These are phyloP conservation scores for Rhododendron ferrugineum DNA, from an alignment of 148 eudicot genomes.

Conservation along the genomic window DNA sequence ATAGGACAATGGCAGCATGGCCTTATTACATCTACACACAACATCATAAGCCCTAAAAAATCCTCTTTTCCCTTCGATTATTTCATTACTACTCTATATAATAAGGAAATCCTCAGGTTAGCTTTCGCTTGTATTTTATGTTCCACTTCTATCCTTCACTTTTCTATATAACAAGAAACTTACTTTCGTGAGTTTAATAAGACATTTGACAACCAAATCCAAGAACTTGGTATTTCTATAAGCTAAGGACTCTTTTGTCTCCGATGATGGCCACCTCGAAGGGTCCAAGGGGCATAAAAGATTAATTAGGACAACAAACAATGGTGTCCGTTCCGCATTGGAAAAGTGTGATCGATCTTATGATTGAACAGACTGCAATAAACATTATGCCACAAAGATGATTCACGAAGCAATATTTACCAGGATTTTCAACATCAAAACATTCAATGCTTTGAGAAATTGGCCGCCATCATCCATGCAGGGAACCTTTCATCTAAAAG, in stretches of 20 bases:
- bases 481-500: constrained; percentile 93
- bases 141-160: too few species aligned
- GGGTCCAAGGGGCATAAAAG: constrained; percentile 76
- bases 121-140: too few species aligned
- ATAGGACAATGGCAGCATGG: too few species aligned
- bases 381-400: not conserved
- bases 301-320: constrained; percentile 81
- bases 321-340: constrained; percentile 59
- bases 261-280: constrained; percentile 87
- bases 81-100: too few species aligned
- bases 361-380: not conserved
- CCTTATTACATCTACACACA: too few species aligned
- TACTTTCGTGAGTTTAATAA: constrained; percentile 93
- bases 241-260: constrained; percentile 61
- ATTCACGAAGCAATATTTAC: too few species aligned
- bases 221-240: constrained; percentile 83
- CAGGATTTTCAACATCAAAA: too few species aligned
- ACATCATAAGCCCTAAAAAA: too few species aligned
- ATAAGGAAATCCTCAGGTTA: too few species aligned
- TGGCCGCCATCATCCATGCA: constrained; percentile 95
- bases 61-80: too few species aligned
- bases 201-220: constrained; percentile 26
- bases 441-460: too few species aligned
- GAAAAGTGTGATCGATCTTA: constrained; percentile 6
- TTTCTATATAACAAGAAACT: constrained; percentile 2